Conservation (phyloP, 2,329 filamentous ascomycete species). For the Coniella vitis region DNA sequence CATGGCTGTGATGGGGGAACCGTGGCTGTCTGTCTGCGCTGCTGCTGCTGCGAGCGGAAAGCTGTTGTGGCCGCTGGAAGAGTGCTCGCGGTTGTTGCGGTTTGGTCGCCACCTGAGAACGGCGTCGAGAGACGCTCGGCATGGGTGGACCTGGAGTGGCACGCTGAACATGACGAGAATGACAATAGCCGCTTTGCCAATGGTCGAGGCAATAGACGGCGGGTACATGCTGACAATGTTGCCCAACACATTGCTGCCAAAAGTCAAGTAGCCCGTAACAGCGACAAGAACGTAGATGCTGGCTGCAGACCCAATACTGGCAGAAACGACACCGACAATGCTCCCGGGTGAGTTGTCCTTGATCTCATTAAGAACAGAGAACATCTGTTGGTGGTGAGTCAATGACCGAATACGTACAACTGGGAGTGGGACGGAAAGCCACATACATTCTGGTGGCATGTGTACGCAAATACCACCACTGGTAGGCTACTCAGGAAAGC, state of each 20-base stretch:
- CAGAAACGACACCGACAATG: conserved; percentile 69
- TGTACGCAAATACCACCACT: conserved; percentile 98
- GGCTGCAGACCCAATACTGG: conserved; percentile 85
- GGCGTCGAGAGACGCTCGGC: conserved; percentile 88
- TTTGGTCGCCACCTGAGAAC: conserved; percentile 86
- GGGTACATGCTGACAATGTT: conserved; percentile 93
- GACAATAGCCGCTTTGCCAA: conserved; percentile 92
- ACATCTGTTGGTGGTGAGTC: conserved; percentile 63
- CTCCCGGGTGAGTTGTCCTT: conserved; percentile 71
- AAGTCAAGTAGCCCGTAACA: conserved; percentile 92
- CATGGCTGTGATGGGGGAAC: conserved; percentile 57
- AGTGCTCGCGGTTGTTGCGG: conserved; percentile 32
- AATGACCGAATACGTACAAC: neutral
- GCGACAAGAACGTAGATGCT: conserved; percentile 84
- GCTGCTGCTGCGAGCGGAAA: conserved; percentile 30
- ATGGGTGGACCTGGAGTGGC: conserved; percentile 91
- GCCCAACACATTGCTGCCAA: conserved; percentile 79
- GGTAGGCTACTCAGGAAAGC: conserved; percentile 79
- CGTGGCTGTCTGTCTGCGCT: conserved; percentile 38
- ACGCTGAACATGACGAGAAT: conserved; percentile 95
- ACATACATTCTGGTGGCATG: conserved; percentile 90
- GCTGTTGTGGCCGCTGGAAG: conserved; percentile 36
- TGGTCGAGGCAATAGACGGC: conserved; percentile 74
- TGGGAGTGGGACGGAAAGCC: neutral
- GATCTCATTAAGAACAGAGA: conserved; percentile 95